Percentiles rank a stretch among this genome's conserved stretches.
Evolutionary conservation across 257 asterid species (phyloP).

Genomic region (Euphrasia confusa): DNA sequence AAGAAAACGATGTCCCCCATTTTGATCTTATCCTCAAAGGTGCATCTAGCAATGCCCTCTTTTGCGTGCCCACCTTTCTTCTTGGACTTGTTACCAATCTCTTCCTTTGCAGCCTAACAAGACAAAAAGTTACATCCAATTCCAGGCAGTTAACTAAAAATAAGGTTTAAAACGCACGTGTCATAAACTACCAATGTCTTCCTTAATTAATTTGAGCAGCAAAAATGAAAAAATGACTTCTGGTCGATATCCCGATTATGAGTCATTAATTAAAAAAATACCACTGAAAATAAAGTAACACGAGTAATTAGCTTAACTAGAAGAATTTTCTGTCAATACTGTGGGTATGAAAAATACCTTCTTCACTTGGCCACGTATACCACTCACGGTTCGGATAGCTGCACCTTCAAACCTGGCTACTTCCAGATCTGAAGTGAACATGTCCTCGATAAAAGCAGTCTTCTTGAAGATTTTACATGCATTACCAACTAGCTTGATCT

Average conservation of each 20-base stretch:
- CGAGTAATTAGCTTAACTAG: not conserved
- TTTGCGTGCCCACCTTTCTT: constrained; percentile 73
- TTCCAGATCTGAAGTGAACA: constrained; percentile 99
- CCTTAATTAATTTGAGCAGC: too few relatives aligned
- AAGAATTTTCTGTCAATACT: not conserved
- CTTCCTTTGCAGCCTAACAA: constrained; percentile 82
- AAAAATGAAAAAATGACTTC: too few relatives aligned
- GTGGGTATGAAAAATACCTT: constrained; percentile 51
- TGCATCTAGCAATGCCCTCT: constrained; percentile 96
- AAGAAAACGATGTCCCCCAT: constrained; percentile 89
- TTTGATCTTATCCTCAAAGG: constrained; percentile 88
- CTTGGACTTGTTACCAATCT: constrained; percentile 61
- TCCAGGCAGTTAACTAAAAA: not conserved
- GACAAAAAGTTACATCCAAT: not conserved
- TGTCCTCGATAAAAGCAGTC: constrained; percentile 86
- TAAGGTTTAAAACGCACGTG: not conserved
- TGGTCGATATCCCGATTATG: too few relatives aligned
- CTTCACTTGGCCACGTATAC: constrained; percentile 94
- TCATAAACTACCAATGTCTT: not conserved
- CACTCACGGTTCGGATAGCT: constrained; percentile 87
- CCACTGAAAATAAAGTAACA: too few relatives aligned
- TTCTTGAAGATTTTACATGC: constrained; percentile 90
- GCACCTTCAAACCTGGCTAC: constrained; percentile 98
- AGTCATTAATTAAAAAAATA: too few relatives aligned
- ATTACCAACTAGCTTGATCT: constrained; percentile 85